Percentiles rank a stretch among this genome's conserved stretches.
These are phyloP conservation scores for Agastache rugosa DNA, from an alignment of 257 asterid genomes.

Conservation along the genomic window DNA sequence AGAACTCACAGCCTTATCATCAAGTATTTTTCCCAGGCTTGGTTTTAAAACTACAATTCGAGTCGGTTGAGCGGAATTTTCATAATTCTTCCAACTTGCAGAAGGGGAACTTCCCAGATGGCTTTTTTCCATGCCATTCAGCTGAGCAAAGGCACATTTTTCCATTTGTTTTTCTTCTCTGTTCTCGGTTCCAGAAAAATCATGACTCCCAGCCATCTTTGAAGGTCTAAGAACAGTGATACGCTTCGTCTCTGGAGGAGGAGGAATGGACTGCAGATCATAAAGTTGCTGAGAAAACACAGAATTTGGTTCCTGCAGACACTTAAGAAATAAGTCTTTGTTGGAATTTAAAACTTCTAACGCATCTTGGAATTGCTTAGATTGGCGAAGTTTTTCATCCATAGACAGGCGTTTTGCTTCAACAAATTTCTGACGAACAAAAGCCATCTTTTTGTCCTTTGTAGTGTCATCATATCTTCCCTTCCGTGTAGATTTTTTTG, in stretches of 20 bases:
- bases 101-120: slow-evolving; percentile 50
- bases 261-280: slow-evolving; percentile 61
- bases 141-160: slow-evolving; percentile 44
- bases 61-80: slow-evolving; percentile 71
- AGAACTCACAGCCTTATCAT: slow-evolving; percentile 54
- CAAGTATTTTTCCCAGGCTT: slow-evolving; percentile 61
- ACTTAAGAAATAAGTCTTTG: slow-evolving; percentile 82
- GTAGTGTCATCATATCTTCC: slow-evolving; percentile 51
- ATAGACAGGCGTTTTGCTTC: slow-evolving; percentile 88
- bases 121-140: slow-evolving; percentile 46
- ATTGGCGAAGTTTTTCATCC: slow-evolving; percentile 78
- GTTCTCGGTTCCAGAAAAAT: slow-evolving; percentile 50
- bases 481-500: slow-evolving; percentile 59
- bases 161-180: slow-evolving; percentile 51
- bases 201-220: slow-evolving; percentile 56
- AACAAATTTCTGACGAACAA: slow-evolving; percentile 88
- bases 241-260: slow-evolving; percentile 77
- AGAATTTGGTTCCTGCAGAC: slow-evolving; percentile 91
- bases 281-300: slow-evolving; percentile 63
- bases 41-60: slow-evolving; percentile 96
- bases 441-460: slow-evolving; percentile 67
- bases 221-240: slow-evolving; percentile 95
- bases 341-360: slow-evolving; percentile 88
- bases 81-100: slow-evolving; percentile 57
- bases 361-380: slow-evolving; percentile 89